Conservation (phyloP, 768 basidiomycete species). For the Cystobasidium ongulense region DNA sequence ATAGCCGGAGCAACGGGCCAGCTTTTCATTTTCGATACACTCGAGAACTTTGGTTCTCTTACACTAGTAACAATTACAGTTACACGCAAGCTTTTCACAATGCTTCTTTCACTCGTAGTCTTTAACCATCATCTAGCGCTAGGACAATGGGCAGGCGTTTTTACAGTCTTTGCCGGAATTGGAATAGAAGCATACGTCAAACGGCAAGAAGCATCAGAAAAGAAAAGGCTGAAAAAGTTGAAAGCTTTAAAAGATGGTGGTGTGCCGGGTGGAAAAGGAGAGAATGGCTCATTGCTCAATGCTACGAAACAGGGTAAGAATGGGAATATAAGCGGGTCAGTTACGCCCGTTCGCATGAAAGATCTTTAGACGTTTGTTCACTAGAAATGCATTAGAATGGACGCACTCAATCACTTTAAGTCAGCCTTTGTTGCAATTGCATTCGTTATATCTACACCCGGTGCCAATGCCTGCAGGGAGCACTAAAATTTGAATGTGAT, state of each 20-base stretch:
- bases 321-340: background rate
- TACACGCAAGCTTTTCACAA: slow-evolving; percentile 93
- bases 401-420: background rate
- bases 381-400: background rate
- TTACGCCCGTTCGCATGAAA: slow-evolving; percentile 13
- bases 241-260: slow-evolving; percentile 50
- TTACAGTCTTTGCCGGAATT: slow-evolving; percentile 87
- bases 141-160: slow-evolving; percentile 91
- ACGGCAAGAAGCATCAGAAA: slow-evolving; percentile 71
- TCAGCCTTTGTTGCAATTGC: background rate
- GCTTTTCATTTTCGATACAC: slow-evolving; percentile 81
- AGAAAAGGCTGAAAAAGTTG: slow-evolving; percentile 65
- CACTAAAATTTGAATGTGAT: too few species aligned
- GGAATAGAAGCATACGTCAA: slow-evolving; percentile 88
- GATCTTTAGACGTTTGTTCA: background rate
- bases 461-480: too few species aligned
- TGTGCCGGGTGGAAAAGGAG: background rate
- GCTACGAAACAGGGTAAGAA: background rate
- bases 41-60: slow-evolving; percentile 72
- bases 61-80: slow-evolving; percentile 78
- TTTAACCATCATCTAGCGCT: slow-evolving; percentile 74
- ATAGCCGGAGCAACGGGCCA: slow-evolving; percentile 89
- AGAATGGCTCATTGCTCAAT: background rate
- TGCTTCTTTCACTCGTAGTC: slow-evolving; percentile 86
- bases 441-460: too few species aligned